Base-by-base conservation (phyloP, 2,329 filamentous ascomycete species). In the Metarhizium album region DNA sequence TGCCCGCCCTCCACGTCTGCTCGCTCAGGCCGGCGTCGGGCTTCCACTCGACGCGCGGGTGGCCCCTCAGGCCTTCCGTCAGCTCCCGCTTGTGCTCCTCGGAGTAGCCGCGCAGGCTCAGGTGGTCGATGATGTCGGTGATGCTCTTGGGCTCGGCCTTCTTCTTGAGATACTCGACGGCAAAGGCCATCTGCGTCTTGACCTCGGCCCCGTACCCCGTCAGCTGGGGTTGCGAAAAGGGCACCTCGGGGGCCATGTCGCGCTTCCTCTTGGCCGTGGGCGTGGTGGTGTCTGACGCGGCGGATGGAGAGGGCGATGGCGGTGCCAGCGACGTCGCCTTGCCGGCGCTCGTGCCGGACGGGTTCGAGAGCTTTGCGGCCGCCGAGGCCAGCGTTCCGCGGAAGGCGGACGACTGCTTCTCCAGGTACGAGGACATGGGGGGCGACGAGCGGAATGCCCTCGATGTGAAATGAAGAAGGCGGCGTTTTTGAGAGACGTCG, bases 101-200 rank as follows among this genome's bases (percentile, higher is more conserved):
- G 14, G 80, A 70, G 42, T 78, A 75, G 54, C 79, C 71, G 47
- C 80, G 79, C 37, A 93, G 76, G 49, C 84, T 88, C 53, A 95
- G 75, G 66, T 93, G 93, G 59, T 83, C 80, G 59, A 93, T 79
- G 58, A 96, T 84, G 56, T 91, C 85, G 46, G 79, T 72, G 53
- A 94, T 86, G 35, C 77, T 79, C 64, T 90, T 80, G 50, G 85
- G 71, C 54, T 82, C 71, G 52, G 80, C 79, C 64, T 84, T 83
- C 64, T 84, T 80, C 70, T 84, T 84, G 53, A 95, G 80, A 64
- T 89, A 87, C 55, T 90, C 82, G 64, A 95, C 83, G 20, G 89
- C 88, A 69, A 90, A 95, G 52, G 86, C 80, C 64, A 96, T 84
- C 66, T 95, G 87, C 13, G 90, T 94, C 73, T 89, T 84, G 65